Percentiles rank a stretch among this genome's conserved stretches.
These are phyloP conservation scores for Metschnikowia reukaufii DNA, from an alignment of 805 yeast genomes.

Conservation along the genomic window DNA sequence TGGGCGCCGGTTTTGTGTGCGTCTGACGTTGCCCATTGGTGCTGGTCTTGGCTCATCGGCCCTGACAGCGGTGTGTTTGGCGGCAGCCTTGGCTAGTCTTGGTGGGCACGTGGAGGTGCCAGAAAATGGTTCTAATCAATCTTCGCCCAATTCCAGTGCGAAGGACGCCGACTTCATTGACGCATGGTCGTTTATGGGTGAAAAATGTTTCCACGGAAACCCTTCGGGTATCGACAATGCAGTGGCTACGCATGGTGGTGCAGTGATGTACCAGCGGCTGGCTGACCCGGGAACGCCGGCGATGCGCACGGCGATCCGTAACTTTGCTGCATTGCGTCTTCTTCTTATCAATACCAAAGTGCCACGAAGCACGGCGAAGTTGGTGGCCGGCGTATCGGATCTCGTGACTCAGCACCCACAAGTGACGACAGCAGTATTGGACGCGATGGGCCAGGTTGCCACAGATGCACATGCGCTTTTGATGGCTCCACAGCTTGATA, in stretches of 20 bases:
- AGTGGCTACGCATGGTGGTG: slow-evolving; percentile 95
- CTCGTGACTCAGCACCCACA: slow-evolving; percentile 54
- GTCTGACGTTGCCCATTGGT: slow-evolving; percentile 90
- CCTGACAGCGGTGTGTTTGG: slow-evolving; percentile 78
- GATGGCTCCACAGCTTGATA: slow-evolving; percentile 50
- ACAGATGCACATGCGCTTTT: slow-evolving; percentile 68
- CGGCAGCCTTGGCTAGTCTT: slow-evolving; percentile 66
- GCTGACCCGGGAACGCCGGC: slow-evolving; percentile 52
- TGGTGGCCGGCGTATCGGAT: slow-evolving; percentile 74
- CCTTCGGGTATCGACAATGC: slow-evolving; percentile 98
- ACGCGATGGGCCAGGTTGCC: slow-evolving; percentile 74
- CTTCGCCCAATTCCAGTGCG: slow-evolving; percentile 28
- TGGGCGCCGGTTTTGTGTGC: slow-evolving; percentile 61
- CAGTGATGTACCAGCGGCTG: slow-evolving; percentile 80
- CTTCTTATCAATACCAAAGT: slow-evolving; percentile 80
- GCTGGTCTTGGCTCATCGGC: slow-evolving; percentile 98
- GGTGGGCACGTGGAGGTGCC: slow-evolving; percentile 55
- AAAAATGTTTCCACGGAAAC: slow-evolving; percentile 92
- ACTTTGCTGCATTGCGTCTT: slow-evolving; percentile 71
- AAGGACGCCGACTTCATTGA: slow-evolving; percentile 63
- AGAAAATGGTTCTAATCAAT: slow-evolving; percentile 31
- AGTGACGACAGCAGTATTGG: slow-evolving; percentile 58
- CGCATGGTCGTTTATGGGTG: slow-evolving; percentile 89
- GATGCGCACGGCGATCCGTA: slow-evolving; percentile 64
- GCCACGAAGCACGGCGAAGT: slow-evolving; percentile 83